phyloP scores from a whole-genome alignment of 2,329 filamentous ascomycete species.

The Fusarium sp. region DNA sequence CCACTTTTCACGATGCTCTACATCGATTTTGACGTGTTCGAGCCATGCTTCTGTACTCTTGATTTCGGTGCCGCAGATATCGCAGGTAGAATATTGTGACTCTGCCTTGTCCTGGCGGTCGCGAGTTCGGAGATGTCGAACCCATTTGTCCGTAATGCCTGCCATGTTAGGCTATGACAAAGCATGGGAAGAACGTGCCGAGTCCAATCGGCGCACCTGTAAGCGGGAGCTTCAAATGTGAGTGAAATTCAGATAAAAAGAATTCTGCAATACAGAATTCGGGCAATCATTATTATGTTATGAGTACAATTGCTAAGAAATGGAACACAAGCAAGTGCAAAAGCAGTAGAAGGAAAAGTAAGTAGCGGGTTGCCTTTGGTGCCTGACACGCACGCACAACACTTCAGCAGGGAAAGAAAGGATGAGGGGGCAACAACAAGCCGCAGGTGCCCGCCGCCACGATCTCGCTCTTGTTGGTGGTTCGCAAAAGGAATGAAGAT shows the following conservation, averaged over 20 bases:
- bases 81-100: conserved; percentile 8
- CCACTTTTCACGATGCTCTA: conserved; percentile 37
- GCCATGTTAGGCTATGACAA: conserved; percentile 29
- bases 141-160: conserved; percentile 35
- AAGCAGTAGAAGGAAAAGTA: too few relatives aligned
- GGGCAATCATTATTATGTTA: conserved; percentile 10
- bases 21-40: conserved; percentile 42
- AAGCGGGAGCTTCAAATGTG: background rate
- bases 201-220: conserved; percentile 6
- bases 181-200: conserved; percentile 20
- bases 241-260: conserved; percentile 12
- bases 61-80: conserved; percentile 45
- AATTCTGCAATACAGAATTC: conserved; percentile 10
- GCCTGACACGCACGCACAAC: too few relatives aligned
- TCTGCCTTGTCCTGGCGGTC: conserved; percentile 33
- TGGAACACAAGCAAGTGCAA: too few relatives aligned
- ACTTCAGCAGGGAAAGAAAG: too few relatives aligned
- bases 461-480: background rate
- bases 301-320: background rate
- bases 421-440: background rate
- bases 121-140: conserved; percentile 32
- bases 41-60: conserved; percentile 47
- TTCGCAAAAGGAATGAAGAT: background rate
- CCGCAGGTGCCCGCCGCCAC: too few relatives aligned
- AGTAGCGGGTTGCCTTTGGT: too few relatives aligned